Conservation (phyloP, 345 rosid species). For the Citrus medica region DNA sequence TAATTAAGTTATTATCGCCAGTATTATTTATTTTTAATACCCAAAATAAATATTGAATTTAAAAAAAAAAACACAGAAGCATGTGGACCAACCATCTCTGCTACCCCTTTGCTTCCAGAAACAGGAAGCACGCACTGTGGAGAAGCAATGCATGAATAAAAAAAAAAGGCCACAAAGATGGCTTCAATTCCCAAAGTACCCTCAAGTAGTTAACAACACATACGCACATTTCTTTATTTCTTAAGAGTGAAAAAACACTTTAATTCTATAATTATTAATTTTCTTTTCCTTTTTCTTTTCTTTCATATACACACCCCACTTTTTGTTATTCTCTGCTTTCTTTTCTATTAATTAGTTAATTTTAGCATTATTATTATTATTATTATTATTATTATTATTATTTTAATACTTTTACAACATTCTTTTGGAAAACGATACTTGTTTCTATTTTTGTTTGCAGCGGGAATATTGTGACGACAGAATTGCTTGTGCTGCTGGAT, state of each 20-base stretch:
- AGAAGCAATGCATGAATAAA: neutral
- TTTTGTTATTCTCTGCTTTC: neutral
- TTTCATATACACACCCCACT: neutral
- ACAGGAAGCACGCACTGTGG: neutral
- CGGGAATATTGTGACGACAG: neutral
- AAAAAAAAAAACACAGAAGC: neutral
- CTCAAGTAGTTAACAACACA: conserved; percentile 7
- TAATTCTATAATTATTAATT: neutral
- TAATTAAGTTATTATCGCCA: no score
- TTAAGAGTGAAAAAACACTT: neutral
- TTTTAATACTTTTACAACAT: neutral
- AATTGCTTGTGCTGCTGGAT: neutral
- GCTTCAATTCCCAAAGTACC: neutral
- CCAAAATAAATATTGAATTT: no score
- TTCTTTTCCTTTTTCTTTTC: neutral
- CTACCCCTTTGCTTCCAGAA: neutral
- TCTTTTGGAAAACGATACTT: neutral
- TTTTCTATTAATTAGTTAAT: neutral
- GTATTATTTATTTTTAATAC: no score
- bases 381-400: neutral
- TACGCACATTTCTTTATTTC: neutral
- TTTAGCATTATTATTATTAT: neutral
- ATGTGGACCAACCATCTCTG: neutral
- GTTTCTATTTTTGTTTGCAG: neutral
- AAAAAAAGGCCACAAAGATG: neutral